Conservation (phyloP, 2,329 filamentous ascomycete genomes). For the Penicillium sp. region DNA sequence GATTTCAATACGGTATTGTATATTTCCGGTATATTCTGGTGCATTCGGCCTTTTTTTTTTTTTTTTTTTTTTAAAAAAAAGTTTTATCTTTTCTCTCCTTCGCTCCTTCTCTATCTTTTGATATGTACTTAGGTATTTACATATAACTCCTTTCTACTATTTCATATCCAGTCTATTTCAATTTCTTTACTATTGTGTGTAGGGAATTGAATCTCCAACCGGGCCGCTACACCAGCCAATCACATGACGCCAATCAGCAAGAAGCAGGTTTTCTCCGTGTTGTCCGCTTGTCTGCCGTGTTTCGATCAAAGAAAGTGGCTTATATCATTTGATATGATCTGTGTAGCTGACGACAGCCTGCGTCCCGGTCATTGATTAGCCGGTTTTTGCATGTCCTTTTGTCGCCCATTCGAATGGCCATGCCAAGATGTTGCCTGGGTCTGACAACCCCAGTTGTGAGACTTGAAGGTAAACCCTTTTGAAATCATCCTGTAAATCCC, state of each 20-base stretch:
- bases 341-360: not conserved
- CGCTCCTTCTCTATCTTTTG: no score
- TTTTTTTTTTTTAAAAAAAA: no score
- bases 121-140: not conserved
- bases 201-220: constrained; percentile 11
- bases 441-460: not conserved
- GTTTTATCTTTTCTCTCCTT: not conserved
- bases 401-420: not conserved
- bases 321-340: not conserved
- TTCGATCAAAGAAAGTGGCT: not conserved
- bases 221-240: constrained; percentile 24
- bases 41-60: not conserved
- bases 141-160: not conserved
- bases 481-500: not conserved
- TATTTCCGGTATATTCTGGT: not conserved
- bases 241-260: not conserved
- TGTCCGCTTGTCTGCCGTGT: not conserved
- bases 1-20: not conserved
- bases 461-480: not conserved
- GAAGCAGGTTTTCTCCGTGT: constrained; percentile 24
- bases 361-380: not conserved
- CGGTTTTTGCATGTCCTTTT: not conserved
- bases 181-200: not conserved
- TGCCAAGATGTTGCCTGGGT: not conserved
- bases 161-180: not conserved